Conservation (phyloP, 1,284 basidiomycete genomes). For the Pulchroboletus neoregius region DNA sequence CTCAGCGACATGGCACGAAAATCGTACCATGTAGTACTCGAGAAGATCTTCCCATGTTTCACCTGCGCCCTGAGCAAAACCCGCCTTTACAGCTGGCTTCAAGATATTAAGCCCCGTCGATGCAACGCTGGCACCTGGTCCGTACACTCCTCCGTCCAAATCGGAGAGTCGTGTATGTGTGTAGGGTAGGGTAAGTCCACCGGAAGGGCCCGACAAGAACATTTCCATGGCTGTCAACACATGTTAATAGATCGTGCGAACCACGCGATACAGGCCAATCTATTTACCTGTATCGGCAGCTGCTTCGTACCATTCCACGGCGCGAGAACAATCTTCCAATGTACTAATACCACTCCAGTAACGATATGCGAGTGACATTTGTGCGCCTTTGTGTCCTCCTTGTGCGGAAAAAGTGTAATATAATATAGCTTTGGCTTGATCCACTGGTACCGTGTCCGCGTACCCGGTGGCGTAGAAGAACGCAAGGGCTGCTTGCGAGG, state of each 20-base stretch:
- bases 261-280: conserved; percentile 29
- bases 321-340: conserved; percentile 77
- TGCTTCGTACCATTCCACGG: conserved; percentile 82
- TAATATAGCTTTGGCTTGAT: conserved; percentile 77
- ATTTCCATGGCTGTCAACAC: conserved; percentile 54
- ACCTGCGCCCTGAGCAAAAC: conserved; percentile 74
- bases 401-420: conserved; percentile 94
- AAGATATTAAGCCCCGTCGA: conserved; percentile 74
- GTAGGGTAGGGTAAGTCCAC: conserved; percentile 83
- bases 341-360: conserved; percentile 95
- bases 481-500: conserved; percentile 79
- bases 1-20: not conserved
- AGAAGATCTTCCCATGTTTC: conserved; percentile 91
- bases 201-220: conserved; percentile 85
- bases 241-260: not conserved
- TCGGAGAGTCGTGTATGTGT: conserved; percentile 85
- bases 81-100: conserved; percentile 79
- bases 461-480: conserved; percentile 90
- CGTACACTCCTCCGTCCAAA: conserved; percentile 86
- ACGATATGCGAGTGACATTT: conserved; percentile 93
- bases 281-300: conserved; percentile 77
- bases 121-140: conserved; percentile 88
- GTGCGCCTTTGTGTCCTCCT: conserved; percentile 80
- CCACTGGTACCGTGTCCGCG: conserved; percentile 59
- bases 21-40: conserved; percentile 81